Percentiles rank a stretch among this genome's conserved stretches.
These are phyloP conservation scores for Aureobasidium lini DNA, from an alignment of 2,329 filamentous ascomycete genomes.

Conservation along the genomic window DNA sequence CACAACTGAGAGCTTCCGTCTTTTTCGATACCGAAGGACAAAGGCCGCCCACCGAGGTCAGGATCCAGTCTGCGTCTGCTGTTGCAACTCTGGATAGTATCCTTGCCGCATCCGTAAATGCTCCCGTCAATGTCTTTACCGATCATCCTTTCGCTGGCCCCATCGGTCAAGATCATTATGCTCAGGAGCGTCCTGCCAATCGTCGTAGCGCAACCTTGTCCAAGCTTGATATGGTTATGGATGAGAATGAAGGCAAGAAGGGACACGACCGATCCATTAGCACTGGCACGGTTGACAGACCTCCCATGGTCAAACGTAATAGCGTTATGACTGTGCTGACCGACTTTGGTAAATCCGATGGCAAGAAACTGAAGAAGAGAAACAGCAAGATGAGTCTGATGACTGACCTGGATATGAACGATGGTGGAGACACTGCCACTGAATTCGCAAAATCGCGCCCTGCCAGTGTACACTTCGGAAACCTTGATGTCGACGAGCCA, in stretches of 20 bases:
- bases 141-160: conserved; percentile 78
- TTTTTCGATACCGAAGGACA: conserved; percentile 62
- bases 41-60: conserved; percentile 40
- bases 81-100: conserved; percentile 86
- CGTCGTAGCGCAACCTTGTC: conserved; percentile 19
- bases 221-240: not conserved
- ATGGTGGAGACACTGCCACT: conserved; percentile 4
- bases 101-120: conserved; percentile 77
- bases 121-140: conserved; percentile 85
- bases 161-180: conserved; percentile 68
- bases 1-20: conserved; percentile 80
- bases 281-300: conserved; percentile 13
- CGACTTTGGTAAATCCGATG: conserved; percentile 20
- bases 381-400: conserved; percentile 27
- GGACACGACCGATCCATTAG: conserved; percentile 13
- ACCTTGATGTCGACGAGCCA: not conserved
- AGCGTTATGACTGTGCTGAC: conserved; percentile 28
- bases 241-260: not conserved
- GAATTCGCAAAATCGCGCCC: not conserved
- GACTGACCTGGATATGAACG: conserved; percentile 19
- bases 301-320: conserved; percentile 21
- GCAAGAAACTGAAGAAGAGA: conserved; percentile 28
- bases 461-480: not conserved
- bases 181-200: conserved; percentile 30
- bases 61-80: conserved; percentile 68